Evolutionary conservation across 2,329 filamentous ascomycete genomes (phyloP).

Genomic region (Metarhizium album): DNA sequence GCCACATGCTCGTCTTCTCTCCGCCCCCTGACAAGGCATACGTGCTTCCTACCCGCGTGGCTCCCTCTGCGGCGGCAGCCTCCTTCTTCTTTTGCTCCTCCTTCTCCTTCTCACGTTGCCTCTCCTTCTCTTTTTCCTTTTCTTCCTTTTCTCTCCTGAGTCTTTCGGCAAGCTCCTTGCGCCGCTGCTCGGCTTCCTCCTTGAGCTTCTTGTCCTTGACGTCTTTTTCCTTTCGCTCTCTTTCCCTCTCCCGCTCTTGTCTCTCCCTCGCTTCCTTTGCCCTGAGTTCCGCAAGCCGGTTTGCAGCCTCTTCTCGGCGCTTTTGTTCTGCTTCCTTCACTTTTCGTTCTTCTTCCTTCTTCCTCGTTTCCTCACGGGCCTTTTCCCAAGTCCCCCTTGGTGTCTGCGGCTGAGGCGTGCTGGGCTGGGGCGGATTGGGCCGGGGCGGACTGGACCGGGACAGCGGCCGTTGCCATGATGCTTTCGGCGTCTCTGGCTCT

Average conservation of each 20-base stretch:
- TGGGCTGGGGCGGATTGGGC: too few relatives aligned
- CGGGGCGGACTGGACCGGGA: slow-evolving; percentile 14
- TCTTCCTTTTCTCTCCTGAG: slow-evolving; percentile 17
- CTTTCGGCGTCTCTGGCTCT: slow-evolving; percentile 10
- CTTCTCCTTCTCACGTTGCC: slow-evolving; percentile 6
- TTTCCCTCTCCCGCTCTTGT: slow-evolving; percentile 30
- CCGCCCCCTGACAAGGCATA: slow-evolving; percentile 56
- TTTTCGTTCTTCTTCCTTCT: slow-evolving; percentile 53
- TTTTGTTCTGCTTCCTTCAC: slow-evolving; percentile 50
- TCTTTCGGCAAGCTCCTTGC: slow-evolving; percentile 15
- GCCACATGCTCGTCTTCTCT: slow-evolving; percentile 61
- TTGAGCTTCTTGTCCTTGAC: slow-evolving; percentile 23
- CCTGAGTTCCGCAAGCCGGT: slow-evolving; percentile 40
- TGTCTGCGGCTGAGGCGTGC: slow-evolving; percentile 3
- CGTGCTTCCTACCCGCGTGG: slow-evolving; percentile 35
- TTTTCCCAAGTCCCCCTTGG: slow-evolving; percentile 53
- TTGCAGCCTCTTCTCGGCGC: slow-evolving; percentile 44
- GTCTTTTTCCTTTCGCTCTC: slow-evolving; percentile 26
- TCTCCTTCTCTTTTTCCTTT: slow-evolving; percentile 34
- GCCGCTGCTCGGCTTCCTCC: slow-evolving; percentile 23
- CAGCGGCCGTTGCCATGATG: slow-evolving; percentile 10
- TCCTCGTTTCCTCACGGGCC: slow-evolving; percentile 55
- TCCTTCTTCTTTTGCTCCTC: slow-evolving; percentile 29
- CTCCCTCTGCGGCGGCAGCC: slow-evolving; percentile 19
- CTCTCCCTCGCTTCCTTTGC: slow-evolving; percentile 44